These are phyloP conservation scores for Tolypocladium ophioglossoides DNA, from an alignment of 2,329 filamentous ascomycete genomes.

Conservation along the genomic window DNA sequence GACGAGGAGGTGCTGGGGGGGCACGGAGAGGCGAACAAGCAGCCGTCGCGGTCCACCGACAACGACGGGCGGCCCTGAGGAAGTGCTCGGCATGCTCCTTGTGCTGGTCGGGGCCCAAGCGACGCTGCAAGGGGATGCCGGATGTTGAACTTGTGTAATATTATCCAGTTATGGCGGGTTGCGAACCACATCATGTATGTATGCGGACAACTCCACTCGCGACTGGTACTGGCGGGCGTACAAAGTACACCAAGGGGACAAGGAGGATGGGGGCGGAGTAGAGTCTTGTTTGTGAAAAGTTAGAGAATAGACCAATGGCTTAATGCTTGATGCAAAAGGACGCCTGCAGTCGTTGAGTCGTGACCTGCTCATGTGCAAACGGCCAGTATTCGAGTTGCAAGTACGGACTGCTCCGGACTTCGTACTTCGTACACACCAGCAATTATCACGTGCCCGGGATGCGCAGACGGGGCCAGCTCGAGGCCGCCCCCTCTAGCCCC, in stretches of 20 bases:
- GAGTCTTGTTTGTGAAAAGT: background rate
- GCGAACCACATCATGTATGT: background rate
- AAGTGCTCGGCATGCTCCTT: background rate
- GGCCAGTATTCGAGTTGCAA: no score
- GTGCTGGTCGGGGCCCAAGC: background rate
- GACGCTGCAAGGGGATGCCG: background rate
- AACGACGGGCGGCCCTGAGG: conserved; percentile 1
- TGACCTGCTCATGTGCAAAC: background rate
- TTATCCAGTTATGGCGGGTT: background rate
- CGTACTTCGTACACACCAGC: no score
- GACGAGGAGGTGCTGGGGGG: conserved; percentile 20
- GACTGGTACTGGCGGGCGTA: background rate
- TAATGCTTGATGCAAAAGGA: background rate
- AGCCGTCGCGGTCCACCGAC: conserved; percentile 1
- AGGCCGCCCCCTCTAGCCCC: no score
- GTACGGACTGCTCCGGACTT: no score
- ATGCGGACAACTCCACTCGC: conserved; percentile 1
- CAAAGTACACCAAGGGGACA: background rate
- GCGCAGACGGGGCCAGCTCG: no score
- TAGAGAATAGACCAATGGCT: background rate
- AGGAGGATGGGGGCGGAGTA: background rate
- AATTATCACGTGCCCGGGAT: background rate
- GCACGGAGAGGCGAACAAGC: conserved; percentile 9
- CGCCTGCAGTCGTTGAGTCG: background rate
- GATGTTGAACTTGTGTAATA: background rate